Evolutionary conservation across 345 rosid genomes (phyloP), one percentile per base, ranked within the genome.

Genomic region (Aquilaria malaccensis): DNA sequence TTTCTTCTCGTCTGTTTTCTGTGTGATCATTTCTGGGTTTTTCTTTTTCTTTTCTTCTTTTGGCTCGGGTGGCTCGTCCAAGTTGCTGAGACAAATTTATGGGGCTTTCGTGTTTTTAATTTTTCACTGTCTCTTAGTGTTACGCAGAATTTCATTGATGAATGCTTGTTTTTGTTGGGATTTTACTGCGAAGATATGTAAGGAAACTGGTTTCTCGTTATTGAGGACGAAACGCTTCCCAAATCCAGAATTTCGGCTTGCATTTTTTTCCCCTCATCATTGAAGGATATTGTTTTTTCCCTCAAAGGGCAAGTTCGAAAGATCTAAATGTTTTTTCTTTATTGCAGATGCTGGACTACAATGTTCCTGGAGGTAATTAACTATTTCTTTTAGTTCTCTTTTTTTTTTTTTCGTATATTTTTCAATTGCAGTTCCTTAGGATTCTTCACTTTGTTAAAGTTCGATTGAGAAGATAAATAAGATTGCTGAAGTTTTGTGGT

Each of bases 281-380:
- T 22, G 22, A 22, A 22, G 22, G 22, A 22, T 22, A 22, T 22
- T 22, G 22, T 22, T 22, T 22, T 22, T 22, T 22, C 22, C 22
- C 22, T 30, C 31, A 33, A 54, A n/a, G 33, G 4, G 48, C 1
- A 47, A 52, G 52, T 57, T 11, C 58, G 3, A 51, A 15, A 6
- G 55, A 2, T 53, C 32, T 11, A 53, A 53, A 22, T 41, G 22
- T 70, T 13, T 55, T 47, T 32, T 67, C 13, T 55, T 11, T 66
- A 64, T 62, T 74, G 77, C 83, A 94, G 99, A 90, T 94, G 97
- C 66, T 90, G 72, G 92, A 86, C 59, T 90, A 94, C 81, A 90
- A 81, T 66, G 99, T 90, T 41, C 89, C 86, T 29, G 97, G 99
- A 78, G 97, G 98, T 89, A 68, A 51, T 30, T 50, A 22, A 62